Evolutionary conservation across 176 grass and related monocot species (phyloP).

Genomic region (Dactylis glomerata): DNA sequence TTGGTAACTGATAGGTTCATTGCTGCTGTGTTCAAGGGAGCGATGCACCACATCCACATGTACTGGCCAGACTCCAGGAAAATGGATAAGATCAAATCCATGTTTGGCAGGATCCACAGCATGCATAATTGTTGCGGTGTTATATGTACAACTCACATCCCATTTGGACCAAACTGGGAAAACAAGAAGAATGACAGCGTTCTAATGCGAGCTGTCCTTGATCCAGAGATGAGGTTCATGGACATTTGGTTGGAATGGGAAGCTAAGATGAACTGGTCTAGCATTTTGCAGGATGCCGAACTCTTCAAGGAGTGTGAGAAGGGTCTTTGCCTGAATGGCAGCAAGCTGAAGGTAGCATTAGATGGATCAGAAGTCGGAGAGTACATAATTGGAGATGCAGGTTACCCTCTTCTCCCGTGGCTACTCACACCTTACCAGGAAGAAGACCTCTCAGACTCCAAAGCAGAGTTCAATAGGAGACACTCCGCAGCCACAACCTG

Average conservation of each 20-base stretch:
- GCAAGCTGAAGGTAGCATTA: not conserved
- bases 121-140: slow-evolving; percentile 63
- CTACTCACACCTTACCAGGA: not conserved
- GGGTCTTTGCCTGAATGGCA: not conserved
- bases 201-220: not conserved
- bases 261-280: not conserved
- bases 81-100: slow-evolving; percentile 39
- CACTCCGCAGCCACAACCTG: not conserved
- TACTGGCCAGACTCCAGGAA: slow-evolving; percentile 40
- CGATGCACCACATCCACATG: slow-evolving; percentile 38
- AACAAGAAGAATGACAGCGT: not conserved
- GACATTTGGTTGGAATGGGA: accelerated
- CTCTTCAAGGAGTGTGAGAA: not conserved
- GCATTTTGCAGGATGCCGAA: accelerated
- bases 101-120: slow-evolving; percentile 37
- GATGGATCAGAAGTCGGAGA: not conserved
- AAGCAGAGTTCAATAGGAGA: not conserved
- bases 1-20: slow-evolving; percentile 50
- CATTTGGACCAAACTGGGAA: not conserved
- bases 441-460: not conserved
- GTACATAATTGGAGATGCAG: not conserved
- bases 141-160: slow-evolving; percentile 50
- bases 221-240: not conserved
- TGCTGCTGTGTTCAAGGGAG: slow-evolving; percentile 38
- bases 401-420: not conserved